Base-by-base conservation (phyloP, 176 grass and related monocot species). In the Aegilops bicornis region DNA sequence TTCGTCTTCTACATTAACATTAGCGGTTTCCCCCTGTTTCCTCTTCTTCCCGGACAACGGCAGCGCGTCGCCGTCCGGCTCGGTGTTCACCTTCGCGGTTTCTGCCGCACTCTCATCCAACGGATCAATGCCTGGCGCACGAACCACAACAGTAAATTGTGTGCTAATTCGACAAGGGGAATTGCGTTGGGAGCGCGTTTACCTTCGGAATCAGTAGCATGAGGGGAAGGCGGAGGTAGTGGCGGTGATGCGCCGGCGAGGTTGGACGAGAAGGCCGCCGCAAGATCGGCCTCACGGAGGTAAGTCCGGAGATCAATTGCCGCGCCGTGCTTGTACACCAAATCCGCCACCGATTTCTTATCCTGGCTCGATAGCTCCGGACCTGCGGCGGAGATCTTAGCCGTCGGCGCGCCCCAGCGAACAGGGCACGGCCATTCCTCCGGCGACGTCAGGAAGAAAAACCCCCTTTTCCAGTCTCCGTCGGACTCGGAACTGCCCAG, bases 1-100 rank as follows among this genome's bases (percentile, higher is more conserved):
- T 25, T 13, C n/a, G 37, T 24, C n/a, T 45, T 45, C 24, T 29
- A 14, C 23, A 17, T 0, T 7, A 4, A 14, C 23, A 17, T 0
- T 7, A 4, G 4, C 69, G 20, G 12, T 39, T 1, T 73, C 76
- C 4, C 17, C 40, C 17, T 7, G 30, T 20, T 79, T 89, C 58
- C 82, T 79, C 76, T 89, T 89, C 40, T 43, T 85, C 1, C 23
- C 17, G 3, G 58, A 43, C n/a, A 50, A 37, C n/a, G 12, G n/a
- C 48, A 23, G 54, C 54, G 10, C 6, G 7, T 63, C n/a, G 29
- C 50, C 8, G 14, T 19, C 15, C 2, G 68, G 43, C 32, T 89
- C 82, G 20, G 15, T 40, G 20, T 80, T 32, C 67, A n/a, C 76
- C 31, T 48, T 29, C 13, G 5, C 29, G 6, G n/a, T 25, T 1